Evolutionary conservation across 139 green algal species (phyloP).

Genomic region (Volvox reticuliferus): DNA sequence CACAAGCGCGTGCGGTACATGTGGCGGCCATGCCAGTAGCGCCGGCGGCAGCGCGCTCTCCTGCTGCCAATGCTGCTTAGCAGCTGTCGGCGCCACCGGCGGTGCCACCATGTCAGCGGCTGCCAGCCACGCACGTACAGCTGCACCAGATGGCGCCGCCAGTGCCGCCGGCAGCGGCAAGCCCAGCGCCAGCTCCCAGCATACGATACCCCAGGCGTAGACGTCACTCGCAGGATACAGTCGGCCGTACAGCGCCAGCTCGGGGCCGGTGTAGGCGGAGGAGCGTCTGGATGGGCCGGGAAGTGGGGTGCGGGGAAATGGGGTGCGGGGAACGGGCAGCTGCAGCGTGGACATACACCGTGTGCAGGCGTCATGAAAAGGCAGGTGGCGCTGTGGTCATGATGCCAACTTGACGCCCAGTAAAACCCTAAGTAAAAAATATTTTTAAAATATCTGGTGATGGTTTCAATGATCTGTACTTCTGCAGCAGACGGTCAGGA

Average conservation of each 20-base stretch:
- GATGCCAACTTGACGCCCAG: too few species aligned
- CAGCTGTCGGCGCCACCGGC: neutral
- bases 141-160: neutral
- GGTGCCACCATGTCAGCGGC: neutral
- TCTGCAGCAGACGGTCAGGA: too few species aligned
- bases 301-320: neutral
- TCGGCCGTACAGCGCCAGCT: neutral
- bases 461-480: too few species aligned
- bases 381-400: too few species aligned
- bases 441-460: too few species aligned
- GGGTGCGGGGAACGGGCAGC: too few species aligned
- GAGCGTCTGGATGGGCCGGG: neutral
- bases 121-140: neutral
- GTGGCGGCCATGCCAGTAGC: neutral
- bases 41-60: conserved; percentile 1
- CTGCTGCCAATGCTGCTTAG: neutral
- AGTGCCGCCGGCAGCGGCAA: neutral
- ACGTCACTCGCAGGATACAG: neutral
- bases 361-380: too few species aligned
- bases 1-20: neutral
- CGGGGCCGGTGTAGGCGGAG: conserved; percentile 20
- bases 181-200: neutral
- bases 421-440: too few species aligned
- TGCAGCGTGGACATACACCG: too few species aligned
- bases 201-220: neutral